Conservation (phyloP, 805 yeast species). For the Metschnikowia lachancei region DNA sequence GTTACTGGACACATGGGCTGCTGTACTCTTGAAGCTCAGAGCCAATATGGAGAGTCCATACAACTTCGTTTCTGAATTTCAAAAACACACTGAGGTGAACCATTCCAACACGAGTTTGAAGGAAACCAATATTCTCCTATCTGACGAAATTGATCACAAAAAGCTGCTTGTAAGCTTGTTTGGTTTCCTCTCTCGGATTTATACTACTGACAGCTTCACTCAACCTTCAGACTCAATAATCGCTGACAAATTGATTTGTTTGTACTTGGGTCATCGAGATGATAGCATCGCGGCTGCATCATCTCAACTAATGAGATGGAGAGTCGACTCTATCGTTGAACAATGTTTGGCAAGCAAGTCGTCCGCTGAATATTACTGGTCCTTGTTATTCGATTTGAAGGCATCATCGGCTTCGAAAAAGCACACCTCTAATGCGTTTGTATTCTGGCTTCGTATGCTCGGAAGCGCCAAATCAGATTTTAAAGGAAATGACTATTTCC, state of each 20-base stretch:
- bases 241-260: constrained; percentile 26
- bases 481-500: constrained; percentile 23
- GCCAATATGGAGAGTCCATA: constrained; percentile 3
- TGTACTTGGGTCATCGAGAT: constrained; percentile 39
- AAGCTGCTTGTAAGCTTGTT: constrained; percentile 1
- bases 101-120: not conserved
- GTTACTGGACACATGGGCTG: constrained; percentile 3
- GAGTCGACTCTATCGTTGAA: constrained; percentile 33
- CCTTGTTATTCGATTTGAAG: constrained; percentile 38
- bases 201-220: not conserved
- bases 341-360: constrained; percentile 4
- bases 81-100: not conserved
- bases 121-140: not conserved
- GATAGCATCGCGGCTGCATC: constrained; percentile 36
- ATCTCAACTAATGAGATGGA: constrained; percentile 54
- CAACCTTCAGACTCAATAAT: not conserved
- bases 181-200: constrained; percentile 4
- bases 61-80: constrained; percentile 14
- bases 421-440: constrained; percentile 42
- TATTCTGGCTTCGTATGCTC: constrained; percentile 57
- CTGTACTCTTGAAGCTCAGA: constrained; percentile 7
- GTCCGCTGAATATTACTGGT: constrained; percentile 42
- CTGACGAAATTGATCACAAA: not conserved
- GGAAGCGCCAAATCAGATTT: constrained; percentile 13
- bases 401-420: constrained; percentile 20